Percentiles rank a stretch among this genome's conserved stretches.
phyloP scores from a whole-genome alignment of 495 filamentous ascomycete genomes.

The Bacidia rubella region DNA sequence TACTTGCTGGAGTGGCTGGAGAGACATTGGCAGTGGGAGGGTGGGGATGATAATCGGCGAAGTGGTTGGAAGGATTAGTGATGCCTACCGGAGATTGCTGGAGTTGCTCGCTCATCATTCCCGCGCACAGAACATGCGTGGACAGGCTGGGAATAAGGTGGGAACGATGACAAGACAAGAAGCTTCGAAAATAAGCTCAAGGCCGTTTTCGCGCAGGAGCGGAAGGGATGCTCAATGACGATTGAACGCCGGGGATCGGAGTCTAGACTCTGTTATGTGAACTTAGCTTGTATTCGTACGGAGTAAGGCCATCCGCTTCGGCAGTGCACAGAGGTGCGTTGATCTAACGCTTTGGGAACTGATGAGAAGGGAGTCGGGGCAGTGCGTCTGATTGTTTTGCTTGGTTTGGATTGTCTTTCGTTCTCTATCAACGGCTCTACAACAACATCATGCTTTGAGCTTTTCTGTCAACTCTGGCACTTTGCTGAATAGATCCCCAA shows the following conservation, averaged over 20 bases:
- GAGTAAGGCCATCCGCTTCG: too few species aligned
- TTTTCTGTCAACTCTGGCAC: slow-evolving; percentile 96
- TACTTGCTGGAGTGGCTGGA: neutral
- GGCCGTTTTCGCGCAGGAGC: too few species aligned
- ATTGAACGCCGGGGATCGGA: neutral
- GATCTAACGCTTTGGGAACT: too few species aligned
- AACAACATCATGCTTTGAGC: slow-evolving; percentile 52
- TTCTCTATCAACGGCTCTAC: too few species aligned
- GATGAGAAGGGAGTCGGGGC: too few species aligned
- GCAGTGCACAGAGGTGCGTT: too few species aligned
- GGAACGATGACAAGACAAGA: too few species aligned
- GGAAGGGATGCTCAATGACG: neutral
- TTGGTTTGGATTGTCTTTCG: too few species aligned
- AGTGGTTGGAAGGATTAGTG: neutral
- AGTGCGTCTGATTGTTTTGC: too few species aligned
- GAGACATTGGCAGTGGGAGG: neutral
- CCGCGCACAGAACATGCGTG: neutral
- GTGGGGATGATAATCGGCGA: neutral
- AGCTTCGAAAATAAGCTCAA: too few species aligned
- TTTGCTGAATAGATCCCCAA: slow-evolving; percentile 83
- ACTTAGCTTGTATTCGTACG: too few species aligned
- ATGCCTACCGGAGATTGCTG: neutral
- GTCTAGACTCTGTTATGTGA: neutral
- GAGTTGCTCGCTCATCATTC: neutral
- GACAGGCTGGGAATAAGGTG: neutral